Evolutionary conservation across 768 basidiomycete genomes (phyloP).

Genomic region (Leccinum longicurvipes): DNA sequence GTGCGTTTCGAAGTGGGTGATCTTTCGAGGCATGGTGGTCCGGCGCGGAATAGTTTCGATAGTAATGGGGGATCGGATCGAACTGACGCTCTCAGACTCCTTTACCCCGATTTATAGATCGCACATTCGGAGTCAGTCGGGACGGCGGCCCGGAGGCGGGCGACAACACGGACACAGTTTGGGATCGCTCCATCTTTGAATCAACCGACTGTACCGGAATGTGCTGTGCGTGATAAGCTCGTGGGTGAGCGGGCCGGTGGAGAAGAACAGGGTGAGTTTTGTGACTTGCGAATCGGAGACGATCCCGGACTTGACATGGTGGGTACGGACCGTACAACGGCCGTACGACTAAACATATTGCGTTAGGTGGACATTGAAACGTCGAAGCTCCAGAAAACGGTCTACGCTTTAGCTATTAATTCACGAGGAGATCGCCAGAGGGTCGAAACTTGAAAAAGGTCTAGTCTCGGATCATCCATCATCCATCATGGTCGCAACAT

Average conservation of each 20-base stretch:
- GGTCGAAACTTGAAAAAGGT: background rate
- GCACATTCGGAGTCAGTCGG: constrained; percentile 4
- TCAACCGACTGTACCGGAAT: background rate
- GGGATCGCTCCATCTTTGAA: background rate
- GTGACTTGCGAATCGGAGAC: background rate
- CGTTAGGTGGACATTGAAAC: background rate
- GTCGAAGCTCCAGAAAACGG: background rate
- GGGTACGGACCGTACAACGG: background rate
- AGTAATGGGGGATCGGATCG: background rate
- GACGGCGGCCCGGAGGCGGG: constrained; percentile 10
- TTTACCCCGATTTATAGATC: constrained; percentile 1
- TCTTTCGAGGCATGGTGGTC: constrained; percentile 35
- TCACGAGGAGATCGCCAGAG: no score
- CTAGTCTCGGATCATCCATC: background rate
- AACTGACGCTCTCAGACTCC: background rate
- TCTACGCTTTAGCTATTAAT: background rate
- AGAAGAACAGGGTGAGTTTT: background rate
- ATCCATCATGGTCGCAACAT: background rate
- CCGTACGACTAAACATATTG: background rate
- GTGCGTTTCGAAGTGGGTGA: constrained; percentile 56
- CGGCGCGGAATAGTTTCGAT: background rate
- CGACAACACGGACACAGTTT: no score
- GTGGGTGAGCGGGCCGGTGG: background rate
- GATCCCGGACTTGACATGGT: background rate
- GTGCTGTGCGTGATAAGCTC: background rate